These are phyloP conservation scores for Aspergillus panamensis DNA, from an alignment of 495 filamentous ascomycete genomes.

Conservation along the genomic window DNA sequence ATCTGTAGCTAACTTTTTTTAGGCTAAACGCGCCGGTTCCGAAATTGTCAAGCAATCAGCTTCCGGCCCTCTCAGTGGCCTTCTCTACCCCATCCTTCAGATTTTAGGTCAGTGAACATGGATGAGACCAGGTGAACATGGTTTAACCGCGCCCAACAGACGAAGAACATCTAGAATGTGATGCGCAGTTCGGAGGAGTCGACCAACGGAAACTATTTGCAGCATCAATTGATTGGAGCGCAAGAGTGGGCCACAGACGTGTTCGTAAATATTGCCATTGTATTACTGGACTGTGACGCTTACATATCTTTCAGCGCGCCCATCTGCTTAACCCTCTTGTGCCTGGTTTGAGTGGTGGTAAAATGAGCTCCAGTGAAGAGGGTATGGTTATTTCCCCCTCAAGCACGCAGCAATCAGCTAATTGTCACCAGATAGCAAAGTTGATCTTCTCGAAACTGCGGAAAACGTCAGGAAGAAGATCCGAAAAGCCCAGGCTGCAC, in stretches of 20 bases:
- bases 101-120: slow-evolving; percentile 45
- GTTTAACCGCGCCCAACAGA: slow-evolving; percentile 39
- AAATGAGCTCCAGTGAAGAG: slow-evolving; percentile 63
- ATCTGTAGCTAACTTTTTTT: background rate
- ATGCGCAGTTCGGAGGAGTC: slow-evolving; percentile 61
- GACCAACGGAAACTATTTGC: slow-evolving; percentile 92
- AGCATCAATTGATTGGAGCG: slow-evolving; percentile 58
- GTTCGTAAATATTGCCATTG: slow-evolving; percentile 13
- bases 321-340: slow-evolving; percentile 93
- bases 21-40: slow-evolving; percentile 76
- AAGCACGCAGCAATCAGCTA: slow-evolving; percentile 7
- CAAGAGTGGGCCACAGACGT: slow-evolving; percentile 49
- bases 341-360: slow-evolving; percentile 75
- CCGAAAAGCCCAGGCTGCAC: slow-evolving; percentile 73
- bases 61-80: slow-evolving; percentile 68
- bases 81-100: slow-evolving; percentile 79
- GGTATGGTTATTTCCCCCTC: slow-evolving; percentile 15
- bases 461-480: slow-evolving; percentile 76
- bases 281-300: background rate
- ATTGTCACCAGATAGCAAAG: slow-evolving; percentile 52
- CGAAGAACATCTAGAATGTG: slow-evolving; percentile 82
- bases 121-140: background rate
- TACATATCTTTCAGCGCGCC: slow-evolving; percentile 49
- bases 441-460: slow-evolving; percentile 78
- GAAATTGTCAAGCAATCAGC: slow-evolving; percentile 90